Conservation (phyloP, 177 flowering plant species). For the Vitis hybrid region DNA sequence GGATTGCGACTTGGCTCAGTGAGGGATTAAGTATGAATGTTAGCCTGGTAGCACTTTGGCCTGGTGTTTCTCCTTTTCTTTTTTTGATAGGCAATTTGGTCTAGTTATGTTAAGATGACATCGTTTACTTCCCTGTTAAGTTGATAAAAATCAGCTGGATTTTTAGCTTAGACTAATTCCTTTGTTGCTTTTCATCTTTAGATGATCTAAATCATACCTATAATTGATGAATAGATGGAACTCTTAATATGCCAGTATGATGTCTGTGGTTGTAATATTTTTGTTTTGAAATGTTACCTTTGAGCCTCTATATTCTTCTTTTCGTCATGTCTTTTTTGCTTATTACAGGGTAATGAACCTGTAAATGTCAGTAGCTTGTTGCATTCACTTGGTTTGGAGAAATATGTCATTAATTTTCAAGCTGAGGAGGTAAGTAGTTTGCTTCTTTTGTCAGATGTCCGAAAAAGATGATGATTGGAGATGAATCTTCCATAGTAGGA, state of each 20-base stretch:
- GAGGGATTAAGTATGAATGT: too few relatives aligned
- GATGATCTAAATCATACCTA: background rate
- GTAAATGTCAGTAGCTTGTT: slow-evolving; percentile 30
- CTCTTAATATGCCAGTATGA: background rate
- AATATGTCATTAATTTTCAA: slow-evolving; percentile 32
- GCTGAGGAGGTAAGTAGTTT: slow-evolving; percentile 41
- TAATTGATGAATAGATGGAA: background rate
- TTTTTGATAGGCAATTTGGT: too few relatives aligned
- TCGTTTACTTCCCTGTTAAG: background rate
- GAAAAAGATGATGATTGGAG: too few relatives aligned
- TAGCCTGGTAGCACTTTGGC: too few relatives aligned
- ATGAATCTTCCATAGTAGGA: too few relatives aligned
- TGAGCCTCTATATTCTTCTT: background rate
- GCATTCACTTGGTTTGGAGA: slow-evolving; percentile 35
- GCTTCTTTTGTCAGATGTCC: background rate
- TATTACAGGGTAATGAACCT: slow-evolving; percentile 27
- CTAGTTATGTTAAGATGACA: background rate
- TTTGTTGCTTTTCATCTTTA: background rate
- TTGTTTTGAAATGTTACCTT: background rate
- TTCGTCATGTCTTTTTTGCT: background rate
- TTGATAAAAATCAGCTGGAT: background rate
- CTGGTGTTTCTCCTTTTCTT: too few relatives aligned
- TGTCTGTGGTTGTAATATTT: background rate
- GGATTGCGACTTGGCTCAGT: too few relatives aligned
- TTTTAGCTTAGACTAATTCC: too few relatives aligned